Evolutionary conservation across 164 flowering plant genomes (phyloP).

Genomic region (Chimonanthus salicifolius): DNA sequence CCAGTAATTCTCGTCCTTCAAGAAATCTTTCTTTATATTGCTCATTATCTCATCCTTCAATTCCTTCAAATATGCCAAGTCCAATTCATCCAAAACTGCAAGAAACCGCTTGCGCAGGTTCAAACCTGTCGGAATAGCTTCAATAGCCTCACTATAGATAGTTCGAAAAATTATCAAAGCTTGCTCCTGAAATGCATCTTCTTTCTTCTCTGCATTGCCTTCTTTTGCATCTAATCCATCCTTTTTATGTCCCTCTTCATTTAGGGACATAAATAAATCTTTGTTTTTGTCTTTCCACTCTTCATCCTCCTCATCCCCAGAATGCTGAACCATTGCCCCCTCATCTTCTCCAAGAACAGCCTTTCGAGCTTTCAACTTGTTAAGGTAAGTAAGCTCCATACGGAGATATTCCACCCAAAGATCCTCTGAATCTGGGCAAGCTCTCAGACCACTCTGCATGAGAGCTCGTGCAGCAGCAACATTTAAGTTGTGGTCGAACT

Average conservation of each 20-base stretch:
- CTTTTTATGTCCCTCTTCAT: slow-evolving; percentile 22
- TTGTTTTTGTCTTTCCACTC: slow-evolving; percentile 76
- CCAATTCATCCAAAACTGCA: slow-evolving; percentile 56
- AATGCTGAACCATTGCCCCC: slow-evolving; percentile 34
- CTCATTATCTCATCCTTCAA: slow-evolving; percentile 48
- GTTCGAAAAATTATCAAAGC: slow-evolving; percentile 47
- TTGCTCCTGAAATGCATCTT: slow-evolving; percentile 50
- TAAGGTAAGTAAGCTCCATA: slow-evolving; percentile 87
- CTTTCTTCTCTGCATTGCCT: slow-evolving; percentile 31
- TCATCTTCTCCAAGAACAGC: slow-evolving; percentile 73
- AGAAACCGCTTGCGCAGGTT: slow-evolving; percentile 54
- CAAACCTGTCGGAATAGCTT: slow-evolving; percentile 64
- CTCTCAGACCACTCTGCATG: slow-evolving; percentile 81
- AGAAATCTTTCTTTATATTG: slow-evolving; percentile 72
- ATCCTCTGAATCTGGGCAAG: slow-evolving; percentile 76
- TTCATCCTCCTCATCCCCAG: slow-evolving; percentile 32
- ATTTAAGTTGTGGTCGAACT: slow-evolving; percentile 77
- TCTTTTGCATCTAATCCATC: slow-evolving; percentile 25
- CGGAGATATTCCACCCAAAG: slow-evolving; percentile 92
- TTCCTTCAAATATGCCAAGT: slow-evolving; percentile 56
- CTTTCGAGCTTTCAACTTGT: slow-evolving; percentile 77
- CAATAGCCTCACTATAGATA: slow-evolving; percentile 56
- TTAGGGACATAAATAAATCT: slow-evolving; percentile 62
- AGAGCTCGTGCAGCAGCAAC: slow-evolving; percentile 76
- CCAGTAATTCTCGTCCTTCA: slow-evolving; percentile 68